Percentiles rank a stretch among this genome's conserved stretches.
Evolutionary conservation across 106 monocot genomes (phyloP).

Genomic region (Dioscorea zingiberensis): DNA sequence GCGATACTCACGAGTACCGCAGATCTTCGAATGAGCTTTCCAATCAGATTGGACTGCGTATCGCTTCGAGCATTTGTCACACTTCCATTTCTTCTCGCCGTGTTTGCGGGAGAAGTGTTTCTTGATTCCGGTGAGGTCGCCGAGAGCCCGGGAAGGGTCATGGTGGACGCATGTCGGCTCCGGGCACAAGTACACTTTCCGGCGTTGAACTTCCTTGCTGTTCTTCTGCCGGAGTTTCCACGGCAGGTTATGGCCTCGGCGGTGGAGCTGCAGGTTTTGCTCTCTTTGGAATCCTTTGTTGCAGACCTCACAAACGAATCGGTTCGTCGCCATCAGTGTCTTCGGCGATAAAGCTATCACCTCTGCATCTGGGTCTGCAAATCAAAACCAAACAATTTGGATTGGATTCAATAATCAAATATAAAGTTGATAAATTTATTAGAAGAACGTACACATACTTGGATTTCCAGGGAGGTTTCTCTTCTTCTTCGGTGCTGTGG

Average conservation of each 20-base stretch:
- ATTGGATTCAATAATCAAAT: no score
- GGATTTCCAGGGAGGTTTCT: conserved; percentile 63
- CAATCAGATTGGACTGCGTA: conserved; percentile 87
- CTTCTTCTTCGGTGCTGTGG: conserved; percentile 25
- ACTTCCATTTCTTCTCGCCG: conserved; percentile 48
- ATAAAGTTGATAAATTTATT: no score
- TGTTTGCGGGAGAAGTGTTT: conserved; percentile 41
- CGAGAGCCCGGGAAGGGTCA: conserved; percentile 34
- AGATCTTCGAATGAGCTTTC: conserved; percentile 79
- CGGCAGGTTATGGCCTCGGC: conserved; percentile 11
- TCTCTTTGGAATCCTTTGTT: conserved; percentile 11
- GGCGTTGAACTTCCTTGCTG: conserved; percentile 5
- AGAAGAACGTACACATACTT: conserved; percentile 42
- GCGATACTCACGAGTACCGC: conserved; percentile 78
- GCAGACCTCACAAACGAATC: conserved; percentile 14
- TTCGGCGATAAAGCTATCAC: conserved; percentile 15
- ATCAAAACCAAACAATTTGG: background rate
- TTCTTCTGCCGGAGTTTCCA: conserved; percentile 17
- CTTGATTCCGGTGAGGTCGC: conserved; percentile 49
- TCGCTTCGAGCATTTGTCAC: conserved; percentile 39
- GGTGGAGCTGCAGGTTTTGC: conserved; percentile 11
- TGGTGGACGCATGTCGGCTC: conserved; percentile 50
- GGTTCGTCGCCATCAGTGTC: conserved; percentile 19
- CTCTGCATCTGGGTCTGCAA: conserved; percentile 9
- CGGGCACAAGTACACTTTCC: conserved; percentile 35